Percentiles rank a stretch among this genome's conserved stretches.
Evolutionary conservation across 2,329 filamentous ascomycete species (phyloP).

Genomic region (Colletotrichum sp.): DNA sequence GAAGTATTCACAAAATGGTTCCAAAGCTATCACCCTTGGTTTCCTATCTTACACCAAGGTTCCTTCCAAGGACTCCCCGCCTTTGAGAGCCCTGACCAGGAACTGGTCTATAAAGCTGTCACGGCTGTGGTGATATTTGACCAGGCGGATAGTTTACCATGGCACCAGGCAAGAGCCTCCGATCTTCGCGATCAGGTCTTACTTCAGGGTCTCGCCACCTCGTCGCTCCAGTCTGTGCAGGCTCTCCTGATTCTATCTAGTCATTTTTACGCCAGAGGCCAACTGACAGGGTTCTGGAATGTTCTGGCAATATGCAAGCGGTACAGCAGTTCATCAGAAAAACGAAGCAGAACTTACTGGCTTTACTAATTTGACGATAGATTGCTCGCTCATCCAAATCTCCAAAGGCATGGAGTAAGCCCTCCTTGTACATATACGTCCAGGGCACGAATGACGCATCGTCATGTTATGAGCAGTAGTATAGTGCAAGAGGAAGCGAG

Average conservation of each 20-base stretch:
- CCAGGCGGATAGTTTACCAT: background rate
- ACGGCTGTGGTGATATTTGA: background rate
- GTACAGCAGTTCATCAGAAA: background rate
- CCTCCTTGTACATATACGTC: background rate
- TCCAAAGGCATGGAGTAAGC: background rate
- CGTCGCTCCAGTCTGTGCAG: background rate
- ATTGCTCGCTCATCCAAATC: background rate
- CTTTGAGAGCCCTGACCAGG: background rate
- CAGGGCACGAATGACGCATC: rapidly evolving
- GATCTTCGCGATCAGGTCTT: background rate
- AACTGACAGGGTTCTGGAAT: background rate
- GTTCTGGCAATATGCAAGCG: rapidly evolving
- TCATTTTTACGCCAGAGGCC: rapidly evolving
- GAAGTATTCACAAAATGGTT: rapidly evolving
- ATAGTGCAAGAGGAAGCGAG: background rate
- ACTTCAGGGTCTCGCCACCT: rapidly evolving
- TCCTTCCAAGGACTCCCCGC: rapidly evolving
- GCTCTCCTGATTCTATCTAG: background rate
- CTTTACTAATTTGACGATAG: background rate
- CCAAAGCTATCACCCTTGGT: background rate
- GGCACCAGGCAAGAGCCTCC: background rate
- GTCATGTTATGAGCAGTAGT: rapidly evolving
- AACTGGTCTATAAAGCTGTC: background rate
- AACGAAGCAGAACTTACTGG: background rate
- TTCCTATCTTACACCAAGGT: background rate